Evolutionary conservation across 192 early-diverging fungal species (phyloP).

Genomic region (Backusella macrospora): DNA sequence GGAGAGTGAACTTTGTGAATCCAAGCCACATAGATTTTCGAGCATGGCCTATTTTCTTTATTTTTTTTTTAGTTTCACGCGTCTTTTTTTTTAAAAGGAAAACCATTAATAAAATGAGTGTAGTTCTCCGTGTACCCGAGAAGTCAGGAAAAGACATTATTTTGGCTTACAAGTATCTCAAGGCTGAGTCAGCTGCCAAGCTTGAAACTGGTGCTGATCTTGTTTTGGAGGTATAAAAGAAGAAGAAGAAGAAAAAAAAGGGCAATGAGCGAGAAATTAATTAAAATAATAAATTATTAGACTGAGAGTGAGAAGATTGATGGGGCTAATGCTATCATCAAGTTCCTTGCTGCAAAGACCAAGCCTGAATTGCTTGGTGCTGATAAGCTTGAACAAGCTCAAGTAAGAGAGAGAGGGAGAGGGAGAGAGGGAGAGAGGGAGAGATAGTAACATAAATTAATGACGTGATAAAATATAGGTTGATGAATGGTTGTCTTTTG

Average conservation of each 20-base stretch:
- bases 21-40: too few species aligned
- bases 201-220: constrained; percentile 30
- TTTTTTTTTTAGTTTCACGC: background rate
- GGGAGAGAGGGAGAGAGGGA: too few species aligned
- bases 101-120: constrained; percentile 19
- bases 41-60: too few species aligned
- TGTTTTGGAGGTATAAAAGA: constrained; percentile 23
- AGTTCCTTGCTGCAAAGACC: constrained; percentile 32
- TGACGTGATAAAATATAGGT: too few species aligned
- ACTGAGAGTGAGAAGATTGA: constrained; percentile 24
- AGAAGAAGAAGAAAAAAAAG: background rate
- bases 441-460: too few species aligned
- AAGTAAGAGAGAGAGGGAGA: too few species aligned
- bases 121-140: constrained; percentile 28
- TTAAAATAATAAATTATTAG: too few species aligned
- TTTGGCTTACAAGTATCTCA: constrained; percentile 21
- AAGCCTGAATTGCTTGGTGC: constrained; percentile 32
- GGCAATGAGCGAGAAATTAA: too few species aligned
- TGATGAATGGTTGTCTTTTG: constrained; percentile 39
- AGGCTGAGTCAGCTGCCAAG: background rate
- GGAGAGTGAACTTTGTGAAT: too few species aligned
- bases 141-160: constrained; percentile 30
- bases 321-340: constrained; percentile 29
- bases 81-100: background rate
- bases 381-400: constrained; percentile 26